Evolutionary conservation across 495 filamentous ascomycete genomes (phyloP).

Genomic region (Letharia lupina): DNA sequence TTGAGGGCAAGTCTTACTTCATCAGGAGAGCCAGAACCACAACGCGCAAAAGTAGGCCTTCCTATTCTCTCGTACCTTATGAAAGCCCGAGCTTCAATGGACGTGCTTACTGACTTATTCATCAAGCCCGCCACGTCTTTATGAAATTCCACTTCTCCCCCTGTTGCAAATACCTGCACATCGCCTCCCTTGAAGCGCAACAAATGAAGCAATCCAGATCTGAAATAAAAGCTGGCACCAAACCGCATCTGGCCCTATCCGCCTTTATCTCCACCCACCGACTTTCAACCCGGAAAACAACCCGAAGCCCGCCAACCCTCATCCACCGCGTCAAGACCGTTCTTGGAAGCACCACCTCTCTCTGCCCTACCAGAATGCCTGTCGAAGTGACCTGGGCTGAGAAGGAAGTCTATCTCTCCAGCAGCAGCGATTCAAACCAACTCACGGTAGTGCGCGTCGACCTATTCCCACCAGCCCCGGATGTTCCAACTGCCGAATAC

Average conservation of each 20-base stretch:
- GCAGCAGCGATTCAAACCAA: conserved; percentile 11
- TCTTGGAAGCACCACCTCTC: conserved; percentile 3
- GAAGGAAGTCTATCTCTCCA: conserved; percentile 16
- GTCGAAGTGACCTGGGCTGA: conserved; percentile 14
- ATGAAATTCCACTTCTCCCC: conserved; percentile 16
- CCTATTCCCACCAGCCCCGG: conserved; percentile 4
- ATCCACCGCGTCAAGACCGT: conserved; percentile 17
- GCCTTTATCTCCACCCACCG: conserved; percentile 17
- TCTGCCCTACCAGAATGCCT: neutral
- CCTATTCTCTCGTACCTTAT: neutral
- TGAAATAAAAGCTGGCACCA: conserved; percentile 2
- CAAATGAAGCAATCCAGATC: neutral
- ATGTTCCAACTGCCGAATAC: neutral
- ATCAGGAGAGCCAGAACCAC: conserved; percentile 6
- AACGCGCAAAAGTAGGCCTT: conserved; percentile 6
- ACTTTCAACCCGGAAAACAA: conserved; percentile 14
- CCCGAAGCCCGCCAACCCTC: conserved; percentile 13
- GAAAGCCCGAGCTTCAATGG: neutral
- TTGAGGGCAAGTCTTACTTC: conserved; percentile 11
- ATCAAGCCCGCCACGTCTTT: conserved; percentile 10
- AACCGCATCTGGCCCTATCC: neutral
- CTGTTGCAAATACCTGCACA: conserved; percentile 12
- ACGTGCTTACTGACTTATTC: neutral
- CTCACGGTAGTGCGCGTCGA: conserved; percentile 2
- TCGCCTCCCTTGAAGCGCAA: conserved; percentile 16